Conservation (phyloP, 768 basidiomycete genomes). For the Suillus sp. region DNA sequence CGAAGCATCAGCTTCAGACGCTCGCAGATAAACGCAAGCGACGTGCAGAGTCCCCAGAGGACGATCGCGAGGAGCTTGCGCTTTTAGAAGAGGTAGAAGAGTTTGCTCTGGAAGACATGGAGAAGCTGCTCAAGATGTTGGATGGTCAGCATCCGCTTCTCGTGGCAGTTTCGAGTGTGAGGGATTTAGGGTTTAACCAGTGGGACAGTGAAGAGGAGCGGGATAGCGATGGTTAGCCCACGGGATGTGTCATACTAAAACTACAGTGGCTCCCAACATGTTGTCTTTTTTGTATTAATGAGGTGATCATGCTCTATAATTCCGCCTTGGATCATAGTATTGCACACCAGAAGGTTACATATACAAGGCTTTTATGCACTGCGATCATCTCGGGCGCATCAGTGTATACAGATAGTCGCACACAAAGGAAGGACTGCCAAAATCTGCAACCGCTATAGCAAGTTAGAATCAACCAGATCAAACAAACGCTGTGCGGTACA, state of each 20-base stretch:
- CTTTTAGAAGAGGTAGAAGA: conserved; percentile 83
- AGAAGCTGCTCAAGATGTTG: conserved; percentile 56
- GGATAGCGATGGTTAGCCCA: conserved; percentile 27
- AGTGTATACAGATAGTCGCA: background rate
- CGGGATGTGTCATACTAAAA: background rate
- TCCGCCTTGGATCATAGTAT: conserved; percentile 3
- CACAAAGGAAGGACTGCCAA: background rate
- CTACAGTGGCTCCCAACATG: background rate
- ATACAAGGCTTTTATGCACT: background rate
- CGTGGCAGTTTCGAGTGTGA: conserved; percentile 70
- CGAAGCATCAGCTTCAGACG: conserved; percentile 67
- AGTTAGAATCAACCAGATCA: conserved; percentile 3
- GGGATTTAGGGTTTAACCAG: conserved; percentile 61
- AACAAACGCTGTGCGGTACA: background rate
- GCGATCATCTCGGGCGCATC: background rate
- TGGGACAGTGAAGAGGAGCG: conserved; percentile 52
- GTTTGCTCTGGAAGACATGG: conserved; percentile 80
- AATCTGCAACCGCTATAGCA: background rate
- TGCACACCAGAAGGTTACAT: background rate
- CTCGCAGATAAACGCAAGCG: conserved; percentile 70
- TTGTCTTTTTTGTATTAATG: background rate
- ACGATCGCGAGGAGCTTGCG: conserved; percentile 70
- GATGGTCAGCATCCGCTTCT: conserved; percentile 65
- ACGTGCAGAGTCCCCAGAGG: conserved; percentile 47
- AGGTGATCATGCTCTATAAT: conserved; percentile 1